Conservation (phyloP, 2,329 filamentous ascomycete species). For the Paraconiothyrium brasiliense region DNA sequence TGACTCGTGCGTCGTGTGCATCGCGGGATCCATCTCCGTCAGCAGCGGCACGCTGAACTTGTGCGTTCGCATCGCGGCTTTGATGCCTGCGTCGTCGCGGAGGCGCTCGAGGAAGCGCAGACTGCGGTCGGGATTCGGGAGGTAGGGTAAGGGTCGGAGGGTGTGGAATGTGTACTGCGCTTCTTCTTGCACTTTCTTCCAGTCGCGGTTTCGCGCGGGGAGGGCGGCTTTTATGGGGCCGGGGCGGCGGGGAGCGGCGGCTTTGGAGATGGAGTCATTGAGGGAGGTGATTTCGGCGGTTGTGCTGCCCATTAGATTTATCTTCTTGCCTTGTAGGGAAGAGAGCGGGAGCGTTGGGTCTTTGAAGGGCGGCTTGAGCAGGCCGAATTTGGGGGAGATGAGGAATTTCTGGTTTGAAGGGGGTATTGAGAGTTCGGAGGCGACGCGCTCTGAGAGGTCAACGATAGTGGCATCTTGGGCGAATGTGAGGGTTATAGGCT, state of each 20-base stretch:
- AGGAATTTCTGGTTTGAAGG: slow-evolving; percentile 72
- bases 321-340: slow-evolving; percentile 65
- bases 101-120: slow-evolving; percentile 78
- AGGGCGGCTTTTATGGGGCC: slow-evolving; percentile 53
- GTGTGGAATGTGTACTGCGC: slow-evolving; percentile 81
- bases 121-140: slow-evolving; percentile 78
- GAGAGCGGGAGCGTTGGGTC: slow-evolving; percentile 62
- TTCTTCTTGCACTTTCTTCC: slow-evolving; percentile 64
- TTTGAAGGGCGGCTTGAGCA: slow-evolving; percentile 72
- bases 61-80: slow-evolving; percentile 82
- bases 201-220: slow-evolving; percentile 53
- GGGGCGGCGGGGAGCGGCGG: slow-evolving; percentile 51
- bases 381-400: slow-evolving; percentile 70
- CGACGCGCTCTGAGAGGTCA: slow-evolving; percentile 69
- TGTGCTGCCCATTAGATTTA: slow-evolving; percentile 72
- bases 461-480: slow-evolving; percentile 61
- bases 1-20: slow-evolving; percentile 83
- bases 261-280: slow-evolving; percentile 51
- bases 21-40: slow-evolving; percentile 93
- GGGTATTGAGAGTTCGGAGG: slow-evolving; percentile 67
- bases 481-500: slow-evolving; percentile 59
- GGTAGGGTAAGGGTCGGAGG: slow-evolving; percentile 77
- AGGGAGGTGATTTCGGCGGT: slow-evolving; percentile 67
- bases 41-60: slow-evolving; percentile 84
- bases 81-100: slow-evolving; percentile 84